Evolutionary conservation across 192 early-diverging fungal genomes (phyloP).

Genomic region (Coemansia sp.): DNA sequence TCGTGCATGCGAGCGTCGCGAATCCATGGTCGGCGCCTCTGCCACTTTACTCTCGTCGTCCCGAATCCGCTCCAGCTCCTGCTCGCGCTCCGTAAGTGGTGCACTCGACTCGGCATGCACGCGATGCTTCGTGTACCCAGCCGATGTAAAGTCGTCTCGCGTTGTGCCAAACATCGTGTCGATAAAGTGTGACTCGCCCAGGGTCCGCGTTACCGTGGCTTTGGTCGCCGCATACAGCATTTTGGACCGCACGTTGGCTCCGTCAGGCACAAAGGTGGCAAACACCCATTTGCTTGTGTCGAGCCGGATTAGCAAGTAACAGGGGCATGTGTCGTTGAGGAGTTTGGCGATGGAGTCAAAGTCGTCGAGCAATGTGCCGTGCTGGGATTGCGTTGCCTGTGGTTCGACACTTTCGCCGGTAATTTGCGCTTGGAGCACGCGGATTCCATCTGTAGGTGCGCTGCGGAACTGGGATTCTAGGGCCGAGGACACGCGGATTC

Average conservation of each 20-base stretch:
- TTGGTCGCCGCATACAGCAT: conserved; percentile 93
- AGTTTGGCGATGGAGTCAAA: conserved; percentile 52
- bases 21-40: conserved; percentile 28
- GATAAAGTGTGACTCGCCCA: conserved; percentile 79
- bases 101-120: conserved; percentile 59
- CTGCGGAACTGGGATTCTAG: conserved; percentile 20
- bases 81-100: conserved; percentile 85
- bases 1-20: conserved; percentile 65
- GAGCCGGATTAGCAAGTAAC: conserved; percentile 66
- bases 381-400: conserved; percentile 28
- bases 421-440: conserved; percentile 55
- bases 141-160: conserved; percentile 20
- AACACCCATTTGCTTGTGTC: conserved; percentile 71
- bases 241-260: conserved; percentile 80
- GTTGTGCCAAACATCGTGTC: conserved; percentile 82
- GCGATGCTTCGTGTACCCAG: conserved; percentile 38
- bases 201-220: conserved; percentile 71
- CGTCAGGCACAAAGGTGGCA: conserved; percentile 77
- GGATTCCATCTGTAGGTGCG: conserved; percentile 27
- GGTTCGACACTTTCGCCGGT: conserved; percentile 52
- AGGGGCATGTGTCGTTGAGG: conserved; percentile 59
- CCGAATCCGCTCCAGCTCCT: conserved; percentile 63
- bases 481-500: conserved; percentile 36
- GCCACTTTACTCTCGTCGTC: conserved; percentile 23
- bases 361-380: conserved; percentile 57